Evolutionary conservation across 1,139 yeast genomes (phyloP), one percentile per base, ranked within the genome.

Genomic region (Magnusiomyces tetraspermus): DNA sequence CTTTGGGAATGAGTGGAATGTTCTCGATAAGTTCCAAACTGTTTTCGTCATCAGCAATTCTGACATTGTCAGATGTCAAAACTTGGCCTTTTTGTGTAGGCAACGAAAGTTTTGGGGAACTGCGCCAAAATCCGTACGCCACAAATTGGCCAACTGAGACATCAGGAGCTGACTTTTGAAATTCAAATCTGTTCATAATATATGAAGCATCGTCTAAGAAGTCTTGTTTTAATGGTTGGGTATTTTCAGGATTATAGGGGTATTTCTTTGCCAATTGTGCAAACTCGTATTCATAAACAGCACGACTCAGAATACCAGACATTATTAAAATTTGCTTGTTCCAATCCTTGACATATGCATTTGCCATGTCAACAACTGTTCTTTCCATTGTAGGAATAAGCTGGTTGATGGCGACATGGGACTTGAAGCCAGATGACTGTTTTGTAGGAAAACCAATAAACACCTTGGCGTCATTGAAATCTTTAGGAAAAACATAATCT

Each of bases 361-460:
- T 71, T 1, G 74, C 70, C 67, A 72, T 68, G 57, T 71, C 75
- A 2, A 71, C 66, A 1, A 73, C 73, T 1, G 75, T 71, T 4
- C 75, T 63, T 54, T 71, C 75, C 72, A 71, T 71, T 1, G 75
- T 72, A 1, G 75, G 75, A 22, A 71, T 69, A 2, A 71, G 58
- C 55, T 71, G 73, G 48, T 69, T 70, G 49, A 72, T 59, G 1
- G 72, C 70, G 3, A 71, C 55, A 54, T 71, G 76, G 1, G 71
- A 67, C 48, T 64, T 61, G 50, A 71, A 53, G 1, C 71, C 69
- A 0, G 76, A 70, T 21, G 71, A 67, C 55, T 71, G 75, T 55
- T 71, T 72, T 1, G 75, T 71, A 1, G 76, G 73, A 51, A 71
- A 71, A 1, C 75, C 75, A 53, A 71, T 70, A 54, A 68, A 72